phyloP scores from a whole-genome alignment of 1,139 yeast genomes.

The Saccharomyces pastorianus region DNA sequence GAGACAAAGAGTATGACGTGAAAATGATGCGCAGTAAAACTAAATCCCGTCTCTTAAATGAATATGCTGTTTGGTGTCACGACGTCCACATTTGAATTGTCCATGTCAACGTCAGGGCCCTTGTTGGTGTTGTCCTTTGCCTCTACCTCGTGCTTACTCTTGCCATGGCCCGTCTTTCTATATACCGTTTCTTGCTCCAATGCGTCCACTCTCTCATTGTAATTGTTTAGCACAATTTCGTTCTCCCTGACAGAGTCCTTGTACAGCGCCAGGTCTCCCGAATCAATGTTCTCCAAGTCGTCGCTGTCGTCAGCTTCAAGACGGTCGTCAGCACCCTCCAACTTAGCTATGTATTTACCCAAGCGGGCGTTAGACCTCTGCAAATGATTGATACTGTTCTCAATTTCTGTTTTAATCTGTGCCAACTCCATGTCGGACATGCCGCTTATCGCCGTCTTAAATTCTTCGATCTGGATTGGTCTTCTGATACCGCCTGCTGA shows the following conservation, averaged over 20 bases:
- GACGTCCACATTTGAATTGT: slow-evolving; percentile 4
- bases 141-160: slow-evolving; percentile 3
- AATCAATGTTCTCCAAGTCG: slow-evolving; percentile 23
- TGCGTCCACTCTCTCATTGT: slow-evolving; percentile 30
- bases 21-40: neutral
- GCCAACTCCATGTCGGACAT: slow-evolving; percentile 30
- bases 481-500: slow-evolving; percentile 24
- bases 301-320: slow-evolving; percentile 22
- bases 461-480: slow-evolving; percentile 35
- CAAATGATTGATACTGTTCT: slow-evolving; percentile 31
- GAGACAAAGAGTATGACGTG: neutral
- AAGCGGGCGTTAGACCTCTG: slow-evolving; percentile 33
- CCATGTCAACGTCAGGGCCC: slow-evolving; percentile 4
- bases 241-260: slow-evolving; percentile 34
- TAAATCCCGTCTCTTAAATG: neutral
- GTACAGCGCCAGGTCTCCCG: slow-evolving; percentile 29
- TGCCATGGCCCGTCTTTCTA: slow-evolving; percentile 8
- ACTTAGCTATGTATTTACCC: slow-evolving; percentile 25
- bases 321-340: slow-evolving; percentile 19
- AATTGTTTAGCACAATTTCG: slow-evolving; percentile 32
- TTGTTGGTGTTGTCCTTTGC: slow-evolving; percentile 1
- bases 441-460: slow-evolving; percentile 32
- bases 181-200: slow-evolving; percentile 29
- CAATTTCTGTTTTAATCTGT: slow-evolving; percentile 25
- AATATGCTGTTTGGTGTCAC: slow-evolving; percentile 4